Evolutionary conservation across 768 basidiomycete genomes (phyloP), one percentile per base, ranked within the genome.

Genomic region (Agrocybe pediades): DNA sequence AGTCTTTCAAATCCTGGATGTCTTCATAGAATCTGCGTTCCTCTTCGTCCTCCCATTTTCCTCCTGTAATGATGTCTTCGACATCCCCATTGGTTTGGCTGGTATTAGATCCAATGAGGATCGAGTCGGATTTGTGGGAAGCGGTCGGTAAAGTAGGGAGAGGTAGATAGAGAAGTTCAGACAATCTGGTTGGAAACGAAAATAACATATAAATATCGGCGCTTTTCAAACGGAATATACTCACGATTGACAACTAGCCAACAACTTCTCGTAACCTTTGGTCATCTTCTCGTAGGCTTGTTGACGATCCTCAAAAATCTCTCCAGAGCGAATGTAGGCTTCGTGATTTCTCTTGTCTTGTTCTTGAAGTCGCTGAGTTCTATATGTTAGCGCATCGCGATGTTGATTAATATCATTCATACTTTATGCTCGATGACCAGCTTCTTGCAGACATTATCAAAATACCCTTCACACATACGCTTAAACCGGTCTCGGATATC

Each of bases 281-380:
- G 94, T 95, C 92, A 98, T 97, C 74, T 93, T 95, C 75, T 99
- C 97, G 67, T 99, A 99, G 9, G 92, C 94, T 70, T 98, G 95
- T 68, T 98, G 96, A 27, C 97, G 85, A 68, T 99, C 97, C 66
- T 99, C 97, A 61, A 99, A 99, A 57, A 99, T 98, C 71, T 99
- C 96, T 23, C 97, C 97, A 2, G 95, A 98, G 26, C 95, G 92
- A 60, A 99, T 98, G 67, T 99, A 99, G 53, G 97, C 97, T 75
- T 99, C 97, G 66, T 98, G 96, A 63, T 99, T 99, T 46, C 90
- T 82, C 57, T 88, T 87, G 69, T 98, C 97, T 72, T 97, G 95
- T 59, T 97, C 94, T 86, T 98, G 94, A 42, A 99, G 78, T 44
- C 89, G 87, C 96, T 98, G 64, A 13, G 26, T 39, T 9, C 29